Base-by-base conservation (phyloP, 371 early-diverging fungal genomes). In the Actinomortierella wolfii region DNA sequence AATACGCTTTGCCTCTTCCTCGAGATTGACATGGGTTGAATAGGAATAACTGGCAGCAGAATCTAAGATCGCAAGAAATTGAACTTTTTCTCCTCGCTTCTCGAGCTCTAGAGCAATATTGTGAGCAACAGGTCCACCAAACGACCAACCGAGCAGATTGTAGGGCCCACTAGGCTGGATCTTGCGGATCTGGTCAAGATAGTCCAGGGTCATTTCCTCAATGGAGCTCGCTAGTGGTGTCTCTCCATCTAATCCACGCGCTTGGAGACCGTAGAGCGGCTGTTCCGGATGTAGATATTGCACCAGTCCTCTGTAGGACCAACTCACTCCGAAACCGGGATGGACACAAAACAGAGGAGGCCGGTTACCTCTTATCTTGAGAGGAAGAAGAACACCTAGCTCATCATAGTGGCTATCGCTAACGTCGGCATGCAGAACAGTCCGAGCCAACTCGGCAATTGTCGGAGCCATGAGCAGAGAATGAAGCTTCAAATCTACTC, bases 231-330 rank as follows among this genome's bases (percentile, higher is more conserved):
- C 56, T 13, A 45, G 25, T 21, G 56, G 23, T 15, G 56, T 52
- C 29, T 24, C 20, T 15, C n/a, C 56, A 20, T 43, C 20, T 2
- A 62, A 51, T 44, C 62, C 62, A 23, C 62, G 62, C n/a, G 62
- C 56, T 24, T 62, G 62, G 0, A 62, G 52, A 21, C 51, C 62
- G 24, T 62, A 62, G n/a, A 62, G 13, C 14, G 62, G 62, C 44
- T 62, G 62, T 3, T 62, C 62, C 4, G 51, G 29, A 13, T 23
- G 51, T 3, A 62, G 11, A 34, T 51, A 52, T 34, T 43, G 43
- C 15, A 47, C 15, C 2, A 62, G 51, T 1, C 51, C 25, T 9
- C 7, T 26, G 20, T 26, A 62, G 51, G 56, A 49, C 62, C 62
- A 62, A 24, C 51, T 34, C 13, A 62, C 29, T 14, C 62, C 62